A percentile compares a stretch with the other conserved stretches of the same genome.
Evolutionary conservation across 371 early-diverging fungal species (phyloP).

Genomic region (Rhizopus delemar): DNA sequence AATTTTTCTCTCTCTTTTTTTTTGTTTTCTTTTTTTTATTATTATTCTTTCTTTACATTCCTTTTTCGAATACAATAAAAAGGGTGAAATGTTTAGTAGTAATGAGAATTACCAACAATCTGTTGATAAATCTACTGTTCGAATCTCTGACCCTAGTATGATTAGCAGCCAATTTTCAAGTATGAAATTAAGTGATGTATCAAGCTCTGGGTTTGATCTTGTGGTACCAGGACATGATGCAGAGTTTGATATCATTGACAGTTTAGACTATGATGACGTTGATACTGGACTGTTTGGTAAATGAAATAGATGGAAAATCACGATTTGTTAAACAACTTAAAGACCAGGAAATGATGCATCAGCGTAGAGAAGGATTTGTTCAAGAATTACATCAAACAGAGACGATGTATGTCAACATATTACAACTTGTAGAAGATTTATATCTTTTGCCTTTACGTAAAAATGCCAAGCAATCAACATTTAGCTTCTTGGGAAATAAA

Average conservation of each 20-base stretch:
- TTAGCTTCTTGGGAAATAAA: constrained; percentile 40
- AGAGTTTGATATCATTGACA: constrained; percentile 46
- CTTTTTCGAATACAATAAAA: neutral
- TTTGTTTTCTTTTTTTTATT: no score
- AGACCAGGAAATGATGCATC: constrained; percentile 46
- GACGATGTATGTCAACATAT: constrained; percentile 27
- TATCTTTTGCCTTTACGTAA: constrained; percentile 39
- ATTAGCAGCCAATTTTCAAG: neutral
- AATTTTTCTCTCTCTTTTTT: neutral
- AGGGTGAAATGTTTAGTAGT: neutral
- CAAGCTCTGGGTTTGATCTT: neutral
- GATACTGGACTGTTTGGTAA: constrained; percentile 45
- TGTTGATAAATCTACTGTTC: constrained; percentile 1
- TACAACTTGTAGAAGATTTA: constrained; percentile 21
- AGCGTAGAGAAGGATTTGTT: constrained; percentile 41
- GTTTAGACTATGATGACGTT: constrained; percentile 46
- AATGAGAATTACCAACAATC: neutral
- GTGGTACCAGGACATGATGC: neutral
- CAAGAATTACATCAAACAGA: constrained; percentile 39
- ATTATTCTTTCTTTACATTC: neutral
- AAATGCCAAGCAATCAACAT: constrained; percentile 32
- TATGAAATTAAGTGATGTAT: neutral
- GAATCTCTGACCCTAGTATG: constrained; percentile 1
- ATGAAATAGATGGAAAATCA: neutral
- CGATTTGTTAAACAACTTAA: neutral